Conservation (phyloP, 1,139 yeast genomes). For the Geotrichum europaeum region DNA sequence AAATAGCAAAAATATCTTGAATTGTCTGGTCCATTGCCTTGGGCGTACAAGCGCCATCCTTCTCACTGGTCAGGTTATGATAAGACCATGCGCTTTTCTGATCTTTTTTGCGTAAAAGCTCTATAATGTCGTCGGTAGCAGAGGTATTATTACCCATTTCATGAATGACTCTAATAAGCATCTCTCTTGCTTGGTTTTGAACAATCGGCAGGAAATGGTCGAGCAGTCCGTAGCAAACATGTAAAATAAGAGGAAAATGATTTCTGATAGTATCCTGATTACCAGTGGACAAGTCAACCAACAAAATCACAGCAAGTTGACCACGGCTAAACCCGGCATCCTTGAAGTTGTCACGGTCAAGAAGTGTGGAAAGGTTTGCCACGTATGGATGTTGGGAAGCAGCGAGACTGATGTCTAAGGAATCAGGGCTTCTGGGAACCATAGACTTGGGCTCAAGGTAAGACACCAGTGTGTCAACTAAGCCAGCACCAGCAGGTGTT, state of each 20-base stretch:
- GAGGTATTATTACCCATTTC: conserved; percentile 40
- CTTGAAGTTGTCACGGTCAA: conserved; percentile 52
- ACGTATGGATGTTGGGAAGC: conserved; percentile 56
- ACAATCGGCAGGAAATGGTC: conserved; percentile 84
- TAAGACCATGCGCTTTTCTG: conserved; percentile 66
- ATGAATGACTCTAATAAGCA: conserved; percentile 68
- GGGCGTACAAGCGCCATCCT: conserved; percentile 81
- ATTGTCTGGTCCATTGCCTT: conserved; percentile 78
- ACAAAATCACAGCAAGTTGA: conserved; percentile 75
- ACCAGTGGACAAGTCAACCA: conserved; percentile 68
- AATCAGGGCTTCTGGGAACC: conserved; percentile 61
- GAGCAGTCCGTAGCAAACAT: conserved; percentile 67
- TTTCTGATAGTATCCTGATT: conserved; percentile 32
- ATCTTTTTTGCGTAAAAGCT: conserved; percentile 40
- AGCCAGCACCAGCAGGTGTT: conserved; percentile 49
- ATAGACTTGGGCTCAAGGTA: conserved; percentile 78
- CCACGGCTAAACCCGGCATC: conserved; percentile 82
- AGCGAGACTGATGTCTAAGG: conserved; percentile 31
- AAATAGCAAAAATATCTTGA: conserved; percentile 55
- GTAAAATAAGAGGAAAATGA: conserved; percentile 72
- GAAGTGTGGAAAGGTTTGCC: conserved; percentile 57
- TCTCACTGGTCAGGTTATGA: conserved; percentile 74
- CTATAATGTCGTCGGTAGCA: conserved; percentile 49
- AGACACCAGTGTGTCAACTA: conserved; percentile 59
- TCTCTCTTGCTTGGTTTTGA: conserved; percentile 75